These are phyloP conservation scores for Ophiostoma sp. DNA, from an alignment of 2,329 filamentous ascomycete genomes.

Conservation along the genomic window DNA sequence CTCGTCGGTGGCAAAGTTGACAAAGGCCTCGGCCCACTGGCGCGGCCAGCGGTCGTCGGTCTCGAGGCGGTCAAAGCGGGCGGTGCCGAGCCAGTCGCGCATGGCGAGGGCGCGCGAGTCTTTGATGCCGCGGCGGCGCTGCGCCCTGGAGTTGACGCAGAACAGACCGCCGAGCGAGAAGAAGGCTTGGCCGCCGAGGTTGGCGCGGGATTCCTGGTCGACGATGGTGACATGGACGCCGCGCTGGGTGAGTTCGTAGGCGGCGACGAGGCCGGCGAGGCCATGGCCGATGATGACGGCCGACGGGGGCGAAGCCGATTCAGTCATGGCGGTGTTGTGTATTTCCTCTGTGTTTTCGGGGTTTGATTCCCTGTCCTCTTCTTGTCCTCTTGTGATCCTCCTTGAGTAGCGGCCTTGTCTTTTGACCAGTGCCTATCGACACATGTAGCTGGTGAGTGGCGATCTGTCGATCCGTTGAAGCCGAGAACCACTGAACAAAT, in stretches of 20 bases:
- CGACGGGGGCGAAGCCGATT: neutral
- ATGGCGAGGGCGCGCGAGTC: conserved; percentile 54
- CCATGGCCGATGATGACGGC: conserved; percentile 48
- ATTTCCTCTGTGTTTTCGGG: neutral
- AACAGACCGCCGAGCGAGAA: conserved; percentile 61
- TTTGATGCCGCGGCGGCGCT: conserved; percentile 54
- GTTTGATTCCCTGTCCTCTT: neutral
- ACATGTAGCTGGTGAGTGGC: neutral
- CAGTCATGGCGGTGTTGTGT: neutral
- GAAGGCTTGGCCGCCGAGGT: conserved; percentile 57
- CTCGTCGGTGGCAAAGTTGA: conserved; percentile 55
- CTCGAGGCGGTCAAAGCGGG: conserved; percentile 51
- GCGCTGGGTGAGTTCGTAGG: conserved; percentile 50
- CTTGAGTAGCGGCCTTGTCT: neutral
- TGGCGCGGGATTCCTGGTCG: conserved; percentile 54
- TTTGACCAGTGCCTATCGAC: neutral
- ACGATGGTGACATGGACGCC: conserved; percentile 48
- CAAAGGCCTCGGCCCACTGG: conserved; percentile 59
- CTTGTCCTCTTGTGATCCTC: neutral
- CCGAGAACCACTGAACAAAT: neutral
- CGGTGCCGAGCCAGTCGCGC: conserved; percentile 55
- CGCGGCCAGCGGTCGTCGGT: conserved; percentile 54
- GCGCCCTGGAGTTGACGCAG: conserved; percentile 52
- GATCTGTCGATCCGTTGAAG: neutral
- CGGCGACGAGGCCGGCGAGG: conserved; percentile 55